Evolutionary conservation across 495 filamentous ascomycete genomes (phyloP).

Genomic region (Hypoxylon trugodes): DNA sequence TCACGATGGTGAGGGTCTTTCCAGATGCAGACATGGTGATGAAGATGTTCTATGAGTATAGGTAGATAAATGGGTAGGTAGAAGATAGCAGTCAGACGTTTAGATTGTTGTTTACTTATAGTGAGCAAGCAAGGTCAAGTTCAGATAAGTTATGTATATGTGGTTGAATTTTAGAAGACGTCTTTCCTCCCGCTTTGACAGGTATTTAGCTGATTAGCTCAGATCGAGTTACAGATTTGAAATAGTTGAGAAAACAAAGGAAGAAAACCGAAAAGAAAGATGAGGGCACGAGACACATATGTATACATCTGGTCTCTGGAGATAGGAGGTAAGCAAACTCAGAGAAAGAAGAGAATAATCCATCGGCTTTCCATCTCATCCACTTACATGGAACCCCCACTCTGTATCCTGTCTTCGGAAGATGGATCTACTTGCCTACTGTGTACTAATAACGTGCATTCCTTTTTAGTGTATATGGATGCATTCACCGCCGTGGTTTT

Average conservation of each 20-base stretch:
- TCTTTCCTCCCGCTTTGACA: slow-evolving; percentile 26
- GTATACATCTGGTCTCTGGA: slow-evolving; percentile 3
- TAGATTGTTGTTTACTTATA: slow-evolving; percentile 7
- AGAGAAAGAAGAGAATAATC: slow-evolving; percentile 13
- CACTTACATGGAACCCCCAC: slow-evolving; percentile 27
- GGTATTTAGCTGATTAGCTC: background rate
- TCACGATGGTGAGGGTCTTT: slow-evolving; percentile 15
- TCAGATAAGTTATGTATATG: slow-evolving; percentile 1
- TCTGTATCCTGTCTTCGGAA: slow-evolving; percentile 18
- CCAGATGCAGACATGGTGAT: slow-evolving; percentile 9
- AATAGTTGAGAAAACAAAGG: slow-evolving; percentile 1
- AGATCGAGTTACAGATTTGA: background rate
- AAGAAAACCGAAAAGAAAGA: background rate
- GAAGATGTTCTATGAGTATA: background rate
- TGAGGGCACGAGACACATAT: slow-evolving; percentile 31
- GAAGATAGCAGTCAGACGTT: slow-evolving; percentile 16
- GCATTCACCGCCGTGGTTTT: slow-evolving; percentile 34
- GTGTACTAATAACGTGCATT: slow-evolving; percentile 13
- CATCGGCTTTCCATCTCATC: slow-evolving; percentile 8
- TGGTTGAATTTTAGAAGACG: slow-evolving; percentile 9
- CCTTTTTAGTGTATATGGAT: slow-evolving; percentile 5
- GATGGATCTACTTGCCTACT: slow-evolving; percentile 14
- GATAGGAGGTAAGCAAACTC: background rate
- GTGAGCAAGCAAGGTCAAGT: slow-evolving; percentile 1
- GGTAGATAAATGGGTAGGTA: background rate